Conservation (phyloP, 2,329 filamentous ascomycete genomes). For the Tolypocladium nubicola region DNA sequence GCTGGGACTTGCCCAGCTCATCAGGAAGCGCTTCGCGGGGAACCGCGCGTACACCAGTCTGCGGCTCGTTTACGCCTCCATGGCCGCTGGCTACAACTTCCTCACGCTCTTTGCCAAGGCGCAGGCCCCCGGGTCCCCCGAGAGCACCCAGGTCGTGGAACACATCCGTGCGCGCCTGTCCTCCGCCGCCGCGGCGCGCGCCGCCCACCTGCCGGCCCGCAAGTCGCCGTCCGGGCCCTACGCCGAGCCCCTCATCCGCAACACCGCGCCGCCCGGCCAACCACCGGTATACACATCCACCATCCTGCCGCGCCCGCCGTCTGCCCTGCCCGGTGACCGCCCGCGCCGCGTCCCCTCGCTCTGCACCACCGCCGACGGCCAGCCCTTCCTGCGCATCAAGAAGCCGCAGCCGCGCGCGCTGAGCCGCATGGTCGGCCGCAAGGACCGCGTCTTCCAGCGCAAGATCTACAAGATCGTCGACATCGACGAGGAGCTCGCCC, state of each 20-base stretch:
- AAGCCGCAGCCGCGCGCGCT: constrained; percentile 55
- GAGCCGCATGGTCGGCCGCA: constrained; percentile 44
- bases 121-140: constrained; percentile 22
- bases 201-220: constrained; percentile 7
- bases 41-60: constrained; percentile 48
- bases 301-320: constrained; percentile 35
- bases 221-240: constrained; percentile 7
- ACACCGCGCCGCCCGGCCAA: constrained; percentile 19
- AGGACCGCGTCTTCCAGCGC: constrained; percentile 31
- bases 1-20: constrained; percentile 30
- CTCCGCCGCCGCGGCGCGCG: constrained; percentile 11
- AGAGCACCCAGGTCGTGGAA: constrained; percentile 29
- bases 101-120: constrained; percentile 29
- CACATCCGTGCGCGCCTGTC: constrained; percentile 25
- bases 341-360: constrained; percentile 43
- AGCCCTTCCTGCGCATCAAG: constrained; percentile 55
- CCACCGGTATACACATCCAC: constrained; percentile 37
- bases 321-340: constrained; percentile 23
- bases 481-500: constrained; percentile 25
- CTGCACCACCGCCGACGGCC: constrained; percentile 36
- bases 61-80: constrained; percentile 48
- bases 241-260: constrained; percentile 22
- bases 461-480: constrained; percentile 25
- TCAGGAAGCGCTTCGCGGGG: constrained; percentile 51
- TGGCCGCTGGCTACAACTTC: constrained; percentile 58